These are phyloP conservation scores for Eremochloa ophiuroides DNA, from an alignment of 176 grass and related monocot genomes.

Conservation along the genomic window DNA sequence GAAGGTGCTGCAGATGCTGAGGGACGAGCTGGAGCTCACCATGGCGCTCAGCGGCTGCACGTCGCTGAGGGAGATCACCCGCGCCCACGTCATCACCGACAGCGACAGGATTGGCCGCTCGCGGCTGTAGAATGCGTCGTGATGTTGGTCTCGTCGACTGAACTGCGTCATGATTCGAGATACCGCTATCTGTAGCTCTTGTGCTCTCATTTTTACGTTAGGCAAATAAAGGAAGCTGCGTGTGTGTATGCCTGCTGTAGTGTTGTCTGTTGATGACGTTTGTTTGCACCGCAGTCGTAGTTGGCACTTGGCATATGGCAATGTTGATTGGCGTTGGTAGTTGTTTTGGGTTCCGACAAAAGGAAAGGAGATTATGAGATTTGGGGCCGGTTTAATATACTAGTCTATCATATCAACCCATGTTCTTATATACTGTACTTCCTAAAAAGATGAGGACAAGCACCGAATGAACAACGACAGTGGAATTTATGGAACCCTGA, in stretches of 20 bases:
- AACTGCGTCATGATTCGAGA: not conserved
- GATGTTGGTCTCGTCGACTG: too few species aligned
- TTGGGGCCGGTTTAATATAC: too few species aligned
- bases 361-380: not conserved
- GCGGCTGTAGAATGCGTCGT: slow-evolving; percentile 19
- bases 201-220: not conserved
- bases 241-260: not conserved
- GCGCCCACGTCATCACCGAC: slow-evolving; percentile 51
- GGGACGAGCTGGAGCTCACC: slow-evolving; percentile 76
- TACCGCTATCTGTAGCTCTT: not conserved
- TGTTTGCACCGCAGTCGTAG: not conserved
- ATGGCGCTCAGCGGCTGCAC: slow-evolving; percentile 79
- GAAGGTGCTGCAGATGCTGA: slow-evolving; percentile 66
- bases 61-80: slow-evolving; percentile 53
- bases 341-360: not conserved
- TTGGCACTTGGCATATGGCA: not conserved
- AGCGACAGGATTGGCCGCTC: slow-evolving; percentile 23
- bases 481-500: too few species aligned
- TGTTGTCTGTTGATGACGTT: not conserved
- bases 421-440: too few species aligned
- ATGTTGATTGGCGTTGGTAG: not conserved
- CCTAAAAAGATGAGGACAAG: too few species aligned
- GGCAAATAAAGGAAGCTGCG: slow-evolving; percentile 10
- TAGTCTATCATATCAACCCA: too few species aligned
- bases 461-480: too few species aligned